These are phyloP conservation scores for Kodamaea kaohsiungensis DNA, from an alignment of 805 yeast genomes.

Conservation along the genomic window DNA sequence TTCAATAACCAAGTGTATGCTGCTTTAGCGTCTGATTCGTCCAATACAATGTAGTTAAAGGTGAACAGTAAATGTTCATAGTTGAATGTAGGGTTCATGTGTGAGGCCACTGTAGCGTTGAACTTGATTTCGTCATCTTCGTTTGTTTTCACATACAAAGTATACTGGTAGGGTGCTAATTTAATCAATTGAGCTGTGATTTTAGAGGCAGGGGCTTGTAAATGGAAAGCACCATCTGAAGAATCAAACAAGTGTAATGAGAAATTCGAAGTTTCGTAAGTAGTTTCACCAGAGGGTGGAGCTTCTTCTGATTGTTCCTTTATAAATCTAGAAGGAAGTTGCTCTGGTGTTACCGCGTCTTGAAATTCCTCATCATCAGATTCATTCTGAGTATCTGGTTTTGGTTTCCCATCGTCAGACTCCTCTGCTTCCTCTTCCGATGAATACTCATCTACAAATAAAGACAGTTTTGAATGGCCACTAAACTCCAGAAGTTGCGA, in stretches of 20 bases:
- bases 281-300: constrained; percentile 16
- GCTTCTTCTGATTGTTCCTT: constrained; percentile 6
- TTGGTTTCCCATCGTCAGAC: not conserved
- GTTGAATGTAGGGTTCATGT: constrained; percentile 68
- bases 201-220: not conserved
- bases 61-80: constrained; percentile 57
- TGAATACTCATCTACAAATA: constrained; percentile 8
- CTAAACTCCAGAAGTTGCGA: constrained; percentile 61
- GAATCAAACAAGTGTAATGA: constrained; percentile 45
- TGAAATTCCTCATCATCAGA: constrained; percentile 11
- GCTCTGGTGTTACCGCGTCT: constrained; percentile 12
- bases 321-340: constrained; percentile 16
- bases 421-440: constrained; percentile 8
- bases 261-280: constrained; percentile 25
- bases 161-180: constrained; percentile 51
- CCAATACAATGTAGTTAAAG: constrained; percentile 51
- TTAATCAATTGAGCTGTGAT: constrained; percentile 14
- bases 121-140: constrained; percentile 9
- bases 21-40: constrained; percentile 35
- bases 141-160: constrained; percentile 48
- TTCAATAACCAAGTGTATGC: constrained; percentile 59
- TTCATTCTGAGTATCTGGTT: constrained; percentile 1
- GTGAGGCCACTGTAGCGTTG: constrained; percentile 24
- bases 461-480: constrained; percentile 16
- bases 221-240: constrained; percentile 39